These are phyloP conservation scores for Laburnicola sp. DNA, from an alignment of 2,329 filamentous ascomycete genomes.

Conservation along the genomic window DNA sequence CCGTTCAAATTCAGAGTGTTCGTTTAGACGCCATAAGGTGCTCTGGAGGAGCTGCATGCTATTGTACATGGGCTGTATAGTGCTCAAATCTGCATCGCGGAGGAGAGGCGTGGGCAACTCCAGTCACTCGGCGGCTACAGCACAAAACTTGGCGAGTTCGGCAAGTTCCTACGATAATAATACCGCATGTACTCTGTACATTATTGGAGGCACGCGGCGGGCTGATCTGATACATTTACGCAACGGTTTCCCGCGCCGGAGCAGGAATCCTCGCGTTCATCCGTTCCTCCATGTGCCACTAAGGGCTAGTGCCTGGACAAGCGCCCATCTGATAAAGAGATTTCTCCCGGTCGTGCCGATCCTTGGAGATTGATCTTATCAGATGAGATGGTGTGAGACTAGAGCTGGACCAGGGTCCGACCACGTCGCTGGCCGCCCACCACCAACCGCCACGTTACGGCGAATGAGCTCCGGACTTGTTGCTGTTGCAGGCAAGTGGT, in stretches of 20 bases:
- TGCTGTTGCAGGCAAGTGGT: neutral
- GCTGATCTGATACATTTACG: slow-evolving; percentile 7
- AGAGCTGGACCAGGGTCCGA: neutral
- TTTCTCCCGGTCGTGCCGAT: slow-evolving; percentile 2
- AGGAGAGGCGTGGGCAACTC: no score
- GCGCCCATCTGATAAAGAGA: slow-evolving; percentile 17
- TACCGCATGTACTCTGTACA: no score
- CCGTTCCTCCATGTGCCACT: neutral
- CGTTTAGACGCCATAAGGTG: no score
- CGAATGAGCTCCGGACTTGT: neutral
- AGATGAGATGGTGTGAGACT: slow-evolving; percentile 3
- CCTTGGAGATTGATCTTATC: slow-evolving; percentile 10
- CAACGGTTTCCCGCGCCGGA: slow-evolving; percentile 1
- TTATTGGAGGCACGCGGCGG: no score
- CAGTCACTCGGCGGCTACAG: no score
- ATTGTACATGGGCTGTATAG: no score
- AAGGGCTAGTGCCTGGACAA: neutral
- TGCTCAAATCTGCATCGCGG: no score
- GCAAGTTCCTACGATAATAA: no score
- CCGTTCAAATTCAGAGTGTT: neutral
- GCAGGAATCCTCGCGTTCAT: neutral
- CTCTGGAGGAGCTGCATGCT: no score
- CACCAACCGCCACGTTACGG: neutral
- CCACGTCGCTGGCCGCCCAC: neutral
- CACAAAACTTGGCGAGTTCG: no score